A percentile compares a stretch with the other conserved stretches of the same genome.
Conservation (phyloP, 1,284 basidiomycete genomes). For the Hypsizygus ulmarius region DNA sequence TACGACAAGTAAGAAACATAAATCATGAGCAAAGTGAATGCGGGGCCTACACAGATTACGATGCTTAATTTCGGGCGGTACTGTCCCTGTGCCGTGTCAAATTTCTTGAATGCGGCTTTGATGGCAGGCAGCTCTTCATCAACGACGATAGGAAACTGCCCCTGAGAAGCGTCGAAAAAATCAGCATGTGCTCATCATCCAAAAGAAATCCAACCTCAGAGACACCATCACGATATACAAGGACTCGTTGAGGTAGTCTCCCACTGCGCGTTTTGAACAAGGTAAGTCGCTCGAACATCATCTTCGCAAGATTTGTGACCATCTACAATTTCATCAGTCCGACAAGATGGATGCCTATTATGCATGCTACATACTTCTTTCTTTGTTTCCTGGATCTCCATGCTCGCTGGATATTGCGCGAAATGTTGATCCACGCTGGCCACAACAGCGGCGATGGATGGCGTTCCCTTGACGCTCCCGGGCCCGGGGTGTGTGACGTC, state of each 20-base stretch:
- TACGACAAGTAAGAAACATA: conserved; percentile 10
- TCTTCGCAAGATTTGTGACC: conserved; percentile 63
- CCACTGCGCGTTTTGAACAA: conserved; percentile 49
- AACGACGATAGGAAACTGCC: conserved; percentile 70
- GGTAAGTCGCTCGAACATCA: conserved; percentile 66
- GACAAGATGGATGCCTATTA: background rate
- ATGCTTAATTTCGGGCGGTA: conserved; percentile 73
- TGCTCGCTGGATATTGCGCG: conserved; percentile 68
- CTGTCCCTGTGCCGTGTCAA: conserved; percentile 39
- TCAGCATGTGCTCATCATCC: background rate
- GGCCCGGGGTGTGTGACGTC: conserved; percentile 81
- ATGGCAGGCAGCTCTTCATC: conserved; percentile 64
- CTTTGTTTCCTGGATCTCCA: conserved; percentile 69
- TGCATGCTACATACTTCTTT: conserved; percentile 59
- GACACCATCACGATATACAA: conserved; percentile 79
- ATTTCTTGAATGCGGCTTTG: conserved; percentile 54
- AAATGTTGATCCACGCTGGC: conserved; percentile 63
- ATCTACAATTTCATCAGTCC: conserved; percentile 43
- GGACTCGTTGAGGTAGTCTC: conserved; percentile 54
- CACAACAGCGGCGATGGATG: conserved; percentile 79
- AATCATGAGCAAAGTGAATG: background rate
- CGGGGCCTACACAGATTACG: conserved; percentile 57
- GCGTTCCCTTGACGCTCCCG: conserved; percentile 61
- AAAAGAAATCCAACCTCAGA: conserved; percentile 52
- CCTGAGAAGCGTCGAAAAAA: conserved; percentile 37